phyloP scores from a whole-genome alignment of 805 yeast genomes.

The Barnettozyma wickerhamii region DNA sequence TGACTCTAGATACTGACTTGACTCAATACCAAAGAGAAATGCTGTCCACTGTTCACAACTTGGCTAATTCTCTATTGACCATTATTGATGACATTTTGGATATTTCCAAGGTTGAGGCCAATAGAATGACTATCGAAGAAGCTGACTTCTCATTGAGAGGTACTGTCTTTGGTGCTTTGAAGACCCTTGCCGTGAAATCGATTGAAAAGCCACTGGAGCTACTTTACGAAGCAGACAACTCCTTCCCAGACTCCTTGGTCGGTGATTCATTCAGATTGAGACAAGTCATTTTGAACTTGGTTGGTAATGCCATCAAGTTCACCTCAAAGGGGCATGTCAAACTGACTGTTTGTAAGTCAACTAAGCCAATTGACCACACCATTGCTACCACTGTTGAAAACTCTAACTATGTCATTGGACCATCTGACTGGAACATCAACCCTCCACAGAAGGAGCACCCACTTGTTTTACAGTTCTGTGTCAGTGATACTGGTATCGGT shows the following conservation, averaged over 20 bases:
- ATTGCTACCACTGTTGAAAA: slow-evolving; percentile 23
- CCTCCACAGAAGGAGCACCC: slow-evolving; percentile 24
- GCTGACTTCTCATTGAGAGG: slow-evolving; percentile 84
- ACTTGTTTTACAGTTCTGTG: slow-evolving; percentile 73
- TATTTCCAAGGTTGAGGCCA: slow-evolving; percentile 91
- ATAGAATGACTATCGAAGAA: slow-evolving; percentile 88
- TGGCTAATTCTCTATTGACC: slow-evolving; percentile 80
- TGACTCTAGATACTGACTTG: slow-evolving; percentile 81
- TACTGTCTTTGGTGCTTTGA: slow-evolving; percentile 85
- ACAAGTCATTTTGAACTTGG: slow-evolving; percentile 80
- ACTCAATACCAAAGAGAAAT: slow-evolving; percentile 91
- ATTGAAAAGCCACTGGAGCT: slow-evolving; percentile 80
- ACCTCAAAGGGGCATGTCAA: slow-evolving; percentile 81
- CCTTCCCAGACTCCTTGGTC: slow-evolving; percentile 80
- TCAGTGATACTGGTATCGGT: slow-evolving; percentile 88
- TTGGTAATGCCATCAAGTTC: slow-evolving; percentile 88
- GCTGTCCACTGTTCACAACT: slow-evolving; percentile 83
- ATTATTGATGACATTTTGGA: slow-evolving; percentile 88
- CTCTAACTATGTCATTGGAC: slow-evolving; percentile 27
- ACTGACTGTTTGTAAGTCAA: slow-evolving; percentile 62
- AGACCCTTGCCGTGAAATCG: slow-evolving; percentile 85
- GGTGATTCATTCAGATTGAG: slow-evolving; percentile 88
- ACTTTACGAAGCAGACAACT: slow-evolving; percentile 76
- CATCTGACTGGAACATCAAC: slow-evolving; percentile 19
- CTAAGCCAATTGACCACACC: slow-evolving; percentile 19